phyloP scores from a whole-genome alignment of 805 yeast genomes.

The Schwanniomyces pseudopolymorphus region DNA sequence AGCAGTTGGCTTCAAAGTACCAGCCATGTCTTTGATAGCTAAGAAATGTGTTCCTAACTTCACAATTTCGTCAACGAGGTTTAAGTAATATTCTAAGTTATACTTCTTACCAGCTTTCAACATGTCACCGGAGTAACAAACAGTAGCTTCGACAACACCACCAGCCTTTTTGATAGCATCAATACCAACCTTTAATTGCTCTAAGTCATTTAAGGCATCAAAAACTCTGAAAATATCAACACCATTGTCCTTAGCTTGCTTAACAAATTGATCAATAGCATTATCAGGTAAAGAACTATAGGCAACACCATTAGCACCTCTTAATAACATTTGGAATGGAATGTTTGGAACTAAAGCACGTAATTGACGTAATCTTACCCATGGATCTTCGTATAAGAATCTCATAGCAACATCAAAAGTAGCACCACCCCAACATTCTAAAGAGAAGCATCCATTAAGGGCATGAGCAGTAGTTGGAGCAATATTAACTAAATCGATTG shows the following conservation, averaged over 20 bases:
- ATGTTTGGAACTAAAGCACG: constrained; percentile 93
- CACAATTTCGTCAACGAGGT: constrained; percentile 79
- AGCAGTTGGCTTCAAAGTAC: constrained; percentile 94
- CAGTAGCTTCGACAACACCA: constrained; percentile 98
- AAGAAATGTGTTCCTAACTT: constrained; percentile 93
- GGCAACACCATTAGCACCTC: constrained; percentile 99
- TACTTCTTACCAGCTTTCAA: constrained; percentile 92
- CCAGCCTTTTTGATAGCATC: constrained; percentile 98
- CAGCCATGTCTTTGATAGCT: constrained; percentile 99
- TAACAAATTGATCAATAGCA: constrained; percentile 95
- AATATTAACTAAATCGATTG: constrained; percentile 84
- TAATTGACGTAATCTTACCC: constrained; percentile 90
- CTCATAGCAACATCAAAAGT: constrained; percentile 99
- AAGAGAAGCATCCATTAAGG: constrained; percentile 83
- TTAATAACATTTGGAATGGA: constrained; percentile 97
- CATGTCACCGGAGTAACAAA: constrained; percentile 99
- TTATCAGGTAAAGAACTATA: constrained; percentile 97
- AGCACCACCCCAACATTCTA: constrained; percentile 99
- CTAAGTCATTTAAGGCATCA: constrained; percentile 95
- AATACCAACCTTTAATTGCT: constrained; percentile 95
- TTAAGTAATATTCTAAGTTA: constrained; percentile 85
- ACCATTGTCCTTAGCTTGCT: constrained; percentile 93
- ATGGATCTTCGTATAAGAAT: constrained; percentile 97
- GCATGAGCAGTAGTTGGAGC: constrained; percentile 95
- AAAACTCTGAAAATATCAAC: constrained; percentile 97